A percentile compares a stretch with the other conserved stretches of the same genome.
Evolutionary conservation across 2,329 filamentous ascomycete species (phyloP).

Genomic region (Graphium sp.): DNA sequence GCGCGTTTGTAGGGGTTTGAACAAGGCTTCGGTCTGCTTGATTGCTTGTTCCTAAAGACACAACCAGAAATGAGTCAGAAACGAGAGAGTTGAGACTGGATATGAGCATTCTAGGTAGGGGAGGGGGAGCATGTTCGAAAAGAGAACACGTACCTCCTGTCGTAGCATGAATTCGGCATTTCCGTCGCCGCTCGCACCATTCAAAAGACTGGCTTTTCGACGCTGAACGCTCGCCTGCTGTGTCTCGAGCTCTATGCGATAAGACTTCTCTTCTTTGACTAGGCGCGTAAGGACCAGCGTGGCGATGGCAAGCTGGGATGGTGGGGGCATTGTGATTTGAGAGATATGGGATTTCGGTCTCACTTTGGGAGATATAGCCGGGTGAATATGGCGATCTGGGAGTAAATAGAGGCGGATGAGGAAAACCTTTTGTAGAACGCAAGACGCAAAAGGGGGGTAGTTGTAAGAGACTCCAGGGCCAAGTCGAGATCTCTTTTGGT

Average conservation of each 20-base stretch:
- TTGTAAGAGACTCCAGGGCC: no score
- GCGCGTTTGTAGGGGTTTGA: slow-evolving; percentile 53
- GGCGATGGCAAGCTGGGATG: slow-evolving; percentile 60
- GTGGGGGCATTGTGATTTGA: slow-evolving; percentile 48
- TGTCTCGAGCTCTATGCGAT: slow-evolving; percentile 67
- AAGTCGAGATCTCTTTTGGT: no score
- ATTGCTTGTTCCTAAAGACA: slow-evolving; percentile 51
- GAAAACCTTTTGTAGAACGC: no score
- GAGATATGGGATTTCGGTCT: slow-evolving; percentile 2
- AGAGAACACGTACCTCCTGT: slow-evolving; percentile 63
- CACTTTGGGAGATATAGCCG: no score
- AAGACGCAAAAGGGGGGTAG: no score
- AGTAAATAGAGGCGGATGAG: no score
- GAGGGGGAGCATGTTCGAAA: no score
- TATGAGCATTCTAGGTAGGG: slow-evolving; percentile 1
- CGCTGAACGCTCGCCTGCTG: slow-evolving; percentile 58
- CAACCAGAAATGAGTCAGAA: no score
- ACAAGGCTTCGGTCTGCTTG: slow-evolving; percentile 76
- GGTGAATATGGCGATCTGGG: no score
- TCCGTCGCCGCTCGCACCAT: slow-evolving; percentile 42
- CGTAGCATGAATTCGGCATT: slow-evolving; percentile 68
- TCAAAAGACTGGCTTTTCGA: slow-evolving; percentile 25
- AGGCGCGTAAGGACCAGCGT: slow-evolving; percentile 68
- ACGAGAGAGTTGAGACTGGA: neutral
- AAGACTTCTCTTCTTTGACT: slow-evolving; percentile 80